A percentile compares a stretch with the other conserved stretches of the same genome.
These are phyloP conservation scores for Macroventuria anomochaeta DNA, from an alignment of 2,329 filamentous ascomycete species.

Conservation along the genomic window DNA sequence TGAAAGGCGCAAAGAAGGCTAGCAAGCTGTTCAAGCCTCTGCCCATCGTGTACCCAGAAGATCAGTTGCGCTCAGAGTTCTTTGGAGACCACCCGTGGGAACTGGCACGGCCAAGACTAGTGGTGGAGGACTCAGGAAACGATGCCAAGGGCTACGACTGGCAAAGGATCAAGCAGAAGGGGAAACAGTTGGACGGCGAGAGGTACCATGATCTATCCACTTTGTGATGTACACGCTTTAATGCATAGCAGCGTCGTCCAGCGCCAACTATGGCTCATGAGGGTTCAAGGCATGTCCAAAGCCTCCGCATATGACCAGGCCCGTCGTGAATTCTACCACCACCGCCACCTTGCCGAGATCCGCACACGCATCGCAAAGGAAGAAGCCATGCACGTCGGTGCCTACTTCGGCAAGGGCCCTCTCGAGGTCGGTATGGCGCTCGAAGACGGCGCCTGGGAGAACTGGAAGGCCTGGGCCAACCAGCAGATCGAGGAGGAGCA, in stretches of 20 bases:
- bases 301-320: conserved; percentile 82
- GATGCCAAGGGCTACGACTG: conserved; percentile 80
- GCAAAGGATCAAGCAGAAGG: conserved; percentile 77
- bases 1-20: conserved; percentile 59
- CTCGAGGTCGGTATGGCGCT: conserved; percentile 80
- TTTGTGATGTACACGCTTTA: background rate
- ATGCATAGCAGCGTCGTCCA: conserved; percentile 76
- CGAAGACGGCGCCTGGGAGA: conserved; percentile 80
- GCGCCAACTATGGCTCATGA: conserved; percentile 84
- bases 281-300: conserved; percentile 60
- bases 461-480: conserved; percentile 82
- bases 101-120: conserved; percentile 81
- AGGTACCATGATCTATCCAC: conserved; percentile 59
- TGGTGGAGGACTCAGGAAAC: conserved; percentile 85
- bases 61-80: conserved; percentile 79
- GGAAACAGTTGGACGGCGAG: conserved; percentile 81
- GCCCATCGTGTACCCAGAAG: conserved; percentile 80
- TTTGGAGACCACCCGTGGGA: conserved; percentile 98
- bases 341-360: conserved; percentile 83
- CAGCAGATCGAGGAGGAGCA: conserved; percentile 58
- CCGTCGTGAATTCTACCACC: conserved; percentile 86
- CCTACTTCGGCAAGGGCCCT: conserved; percentile 81
- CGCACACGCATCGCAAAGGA: conserved; percentile 83
- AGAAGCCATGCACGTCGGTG: conserved; percentile 84
- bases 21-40: conserved; percentile 83